Evolutionary conservation across 148 eudicot species (phyloP).

Genomic region (Camellia japonica): DNA sequence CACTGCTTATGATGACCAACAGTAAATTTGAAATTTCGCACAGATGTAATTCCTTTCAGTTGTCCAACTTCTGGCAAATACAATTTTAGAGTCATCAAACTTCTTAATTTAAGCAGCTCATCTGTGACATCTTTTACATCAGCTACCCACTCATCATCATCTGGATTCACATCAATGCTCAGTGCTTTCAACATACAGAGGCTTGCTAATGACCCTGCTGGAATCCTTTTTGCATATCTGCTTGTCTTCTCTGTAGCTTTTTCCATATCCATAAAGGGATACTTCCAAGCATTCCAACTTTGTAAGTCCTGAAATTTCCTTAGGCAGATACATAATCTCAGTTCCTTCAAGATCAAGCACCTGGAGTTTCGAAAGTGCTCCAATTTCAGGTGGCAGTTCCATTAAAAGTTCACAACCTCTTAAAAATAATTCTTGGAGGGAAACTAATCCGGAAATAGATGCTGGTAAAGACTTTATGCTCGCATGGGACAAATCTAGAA

Average conservation of each 20-base stretch:
- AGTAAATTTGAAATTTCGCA: neutral
- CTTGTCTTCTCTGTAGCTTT: neutral
- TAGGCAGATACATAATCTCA: constrained; percentile 9
- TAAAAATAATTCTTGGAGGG: constrained; percentile 11
- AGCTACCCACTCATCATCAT: constrained; percentile 1
- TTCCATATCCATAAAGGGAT: constrained; percentile 4
- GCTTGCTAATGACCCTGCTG: neutral
- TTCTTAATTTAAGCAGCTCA: neutral
- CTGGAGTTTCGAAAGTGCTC: constrained; percentile 10
- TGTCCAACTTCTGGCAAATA: neutral
- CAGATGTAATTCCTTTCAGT: neutral
- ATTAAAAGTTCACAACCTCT: constrained; percentile 17
- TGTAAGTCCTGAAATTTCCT: neutral
- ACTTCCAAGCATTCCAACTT: neutral
- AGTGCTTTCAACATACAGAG: neutral
- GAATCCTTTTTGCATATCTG: neutral
- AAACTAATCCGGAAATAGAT: constrained; percentile 17
- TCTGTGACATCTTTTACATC: neutral
- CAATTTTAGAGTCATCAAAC: neutral
- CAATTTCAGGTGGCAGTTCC: constrained; percentile 20
- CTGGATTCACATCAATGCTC: constrained; percentile 16
- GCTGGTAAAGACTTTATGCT: constrained; percentile 20
- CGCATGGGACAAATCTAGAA: constrained; percentile 20
- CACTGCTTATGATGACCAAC: neutral
- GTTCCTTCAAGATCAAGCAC: constrained; percentile 22